Base-by-base conservation (phyloP, 2,329 filamentous ascomycete species). In the Xylaria sp. region DNA sequence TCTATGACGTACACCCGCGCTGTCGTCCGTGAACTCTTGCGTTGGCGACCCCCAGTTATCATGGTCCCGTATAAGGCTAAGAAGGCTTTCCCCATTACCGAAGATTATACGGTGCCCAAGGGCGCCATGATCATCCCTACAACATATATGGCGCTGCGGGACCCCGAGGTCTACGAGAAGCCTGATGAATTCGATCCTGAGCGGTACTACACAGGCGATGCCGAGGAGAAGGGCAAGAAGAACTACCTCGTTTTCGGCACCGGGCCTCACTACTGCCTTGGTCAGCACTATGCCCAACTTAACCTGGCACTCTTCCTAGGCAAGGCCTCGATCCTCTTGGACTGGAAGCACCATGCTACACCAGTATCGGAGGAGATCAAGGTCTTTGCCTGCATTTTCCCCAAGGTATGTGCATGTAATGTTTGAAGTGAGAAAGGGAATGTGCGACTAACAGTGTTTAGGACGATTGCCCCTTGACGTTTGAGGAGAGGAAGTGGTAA, bases 311-410 rank as follows among this genome's bases (percentile, higher is more conserved):
- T 93, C 55, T 92, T 97, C 86, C 87, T 97, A 76, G 94, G 94
- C 78, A 97, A 96, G 86, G 94, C 94, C 8, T 92, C 93, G 72
- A 86, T 97, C 80, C 85, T 90, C 78, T 85, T 98, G 73, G 90
- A 98, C 81, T 98, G 95, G 95, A 88, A 90, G 79, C 96, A 99
- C 81, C 89, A 93, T 79, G 82, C 93, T 19, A 98, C 96, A 11
- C 89, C 92, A 0, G 78, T 85, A 67, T 97, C 93, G 0, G 96
- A 99, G 83, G 91, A 97, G 81, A 98, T 99, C 82, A 95, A 97
- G 85, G 95, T 98, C 73, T 99, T 98, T 83, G 96, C 96, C 48
- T 98, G 94, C 32, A 97, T 99, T 75, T 99, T 99, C 87, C 96
- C 96, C 65, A 92, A 92, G 92, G 94, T 97, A 83, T 81, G 90